These are phyloP conservation scores for Amoebophrya sp. DNA, from an alignment of 169 alveolate species.

Conservation along the genomic window DNA sequence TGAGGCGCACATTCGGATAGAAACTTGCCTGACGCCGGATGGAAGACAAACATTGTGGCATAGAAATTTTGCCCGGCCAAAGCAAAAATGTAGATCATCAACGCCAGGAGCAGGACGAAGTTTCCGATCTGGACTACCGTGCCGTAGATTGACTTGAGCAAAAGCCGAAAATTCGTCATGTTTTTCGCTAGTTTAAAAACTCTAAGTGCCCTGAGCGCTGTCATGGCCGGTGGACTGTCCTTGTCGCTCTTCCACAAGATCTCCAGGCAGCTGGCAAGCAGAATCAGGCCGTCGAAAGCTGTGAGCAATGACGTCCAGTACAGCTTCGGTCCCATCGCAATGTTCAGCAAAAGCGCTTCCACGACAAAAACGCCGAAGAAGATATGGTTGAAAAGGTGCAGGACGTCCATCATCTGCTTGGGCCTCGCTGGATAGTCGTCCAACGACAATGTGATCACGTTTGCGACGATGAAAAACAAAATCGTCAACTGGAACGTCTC, in stretches of 20 bases:
- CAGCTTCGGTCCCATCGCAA: constrained; percentile 19
- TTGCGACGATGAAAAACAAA: constrained; percentile 30
- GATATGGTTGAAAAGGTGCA: not conserved
- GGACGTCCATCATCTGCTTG: not conserved
- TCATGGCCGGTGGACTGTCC: constrained; percentile 39
- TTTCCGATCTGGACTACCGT: constrained; percentile 48
- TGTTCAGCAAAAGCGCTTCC: constrained; percentile 12
- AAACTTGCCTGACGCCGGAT: not conserved
- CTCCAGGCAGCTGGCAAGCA: constrained; percentile 29
- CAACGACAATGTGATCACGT: constrained; percentile 25
- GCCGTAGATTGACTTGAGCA: constrained; percentile 36
- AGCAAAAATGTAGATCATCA: constrained; percentile 52
- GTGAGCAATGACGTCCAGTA: constrained; percentile 25
- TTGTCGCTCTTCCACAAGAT: not conserved
- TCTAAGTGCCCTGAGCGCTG: constrained; percentile 54
- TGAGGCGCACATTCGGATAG: not conserved
- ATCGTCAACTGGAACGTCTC: not conserved
- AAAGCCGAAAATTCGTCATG: constrained; percentile 40
- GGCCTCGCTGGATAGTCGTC: constrained; percentile 30
- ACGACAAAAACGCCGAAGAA: constrained; percentile 25
- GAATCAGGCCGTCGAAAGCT: constrained; percentile 36
- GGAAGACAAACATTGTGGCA: constrained; percentile 38
- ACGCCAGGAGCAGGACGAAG: constrained; percentile 47
- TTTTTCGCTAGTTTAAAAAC: constrained; percentile 53
- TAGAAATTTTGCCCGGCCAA: constrained; percentile 51